Evolutionary conservation across 768 basidiomycete species (phyloP).

Genomic region (Suillus spraguei): DNA sequence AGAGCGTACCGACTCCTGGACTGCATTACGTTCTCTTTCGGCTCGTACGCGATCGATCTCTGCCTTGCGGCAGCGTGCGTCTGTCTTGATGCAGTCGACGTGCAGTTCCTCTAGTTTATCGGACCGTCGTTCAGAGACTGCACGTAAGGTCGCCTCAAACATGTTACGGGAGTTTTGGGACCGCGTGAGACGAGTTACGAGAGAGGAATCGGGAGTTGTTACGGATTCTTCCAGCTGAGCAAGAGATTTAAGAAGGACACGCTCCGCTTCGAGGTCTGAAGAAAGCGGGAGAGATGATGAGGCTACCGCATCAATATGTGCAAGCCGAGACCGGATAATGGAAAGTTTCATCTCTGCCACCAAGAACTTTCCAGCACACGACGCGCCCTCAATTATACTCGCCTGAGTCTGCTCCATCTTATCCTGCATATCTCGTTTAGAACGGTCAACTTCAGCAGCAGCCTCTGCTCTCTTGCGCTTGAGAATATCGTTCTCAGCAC

Average conservation of each 20-base stretch:
- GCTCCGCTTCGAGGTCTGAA: slow-evolving; percentile 72
- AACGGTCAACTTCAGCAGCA: slow-evolving; percentile 69
- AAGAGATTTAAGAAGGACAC: slow-evolving; percentile 64
- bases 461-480: slow-evolving; percentile 74
- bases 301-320: slow-evolving; percentile 49
- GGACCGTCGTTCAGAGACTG: slow-evolving; percentile 76
- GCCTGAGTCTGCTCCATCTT: slow-evolving; percentile 73
- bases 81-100: slow-evolving; percentile 70
- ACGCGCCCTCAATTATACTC: slow-evolving; percentile 75
- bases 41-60: slow-evolving; percentile 73
- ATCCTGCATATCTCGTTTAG: slow-evolving; percentile 68
- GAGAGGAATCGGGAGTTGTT: slow-evolving; percentile 56
- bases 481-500: slow-evolving; percentile 60
- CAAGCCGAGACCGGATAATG: slow-evolving; percentile 62
- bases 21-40: slow-evolving; percentile 63
- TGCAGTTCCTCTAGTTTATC: slow-evolving; percentile 76
- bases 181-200: slow-evolving; percentile 61
- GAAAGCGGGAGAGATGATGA: slow-evolving; percentile 43
- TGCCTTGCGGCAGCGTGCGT: slow-evolving; percentile 62
- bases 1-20: slow-evolving; percentile 60
- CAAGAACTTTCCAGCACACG: slow-evolving; percentile 68
- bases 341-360: slow-evolving; percentile 71
- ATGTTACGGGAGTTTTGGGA: slow-evolving; percentile 77
- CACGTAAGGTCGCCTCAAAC: slow-evolving; percentile 87
- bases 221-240: slow-evolving; percentile 72